Evolutionary conservation across 2,329 filamentous ascomycete species (phyloP).

Genomic region (Colletotrichum acutatum): DNA sequence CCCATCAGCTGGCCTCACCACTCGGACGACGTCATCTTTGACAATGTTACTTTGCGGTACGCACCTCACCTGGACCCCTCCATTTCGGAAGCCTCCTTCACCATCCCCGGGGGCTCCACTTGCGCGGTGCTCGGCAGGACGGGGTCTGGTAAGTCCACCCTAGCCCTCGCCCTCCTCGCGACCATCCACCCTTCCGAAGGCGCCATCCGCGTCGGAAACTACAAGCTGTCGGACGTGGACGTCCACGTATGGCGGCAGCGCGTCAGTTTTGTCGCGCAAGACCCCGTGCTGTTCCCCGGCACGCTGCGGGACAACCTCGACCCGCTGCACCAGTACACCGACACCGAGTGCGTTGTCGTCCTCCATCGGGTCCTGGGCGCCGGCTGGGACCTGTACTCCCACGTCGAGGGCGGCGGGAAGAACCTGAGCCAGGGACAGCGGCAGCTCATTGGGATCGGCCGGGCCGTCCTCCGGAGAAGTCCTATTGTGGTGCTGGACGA

Average conservation of each 20-base stretch:
- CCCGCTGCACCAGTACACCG: constrained; percentile 68
- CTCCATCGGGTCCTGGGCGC: constrained; percentile 69
- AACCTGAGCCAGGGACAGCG: constrained; percentile 72
- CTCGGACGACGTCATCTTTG: constrained; percentile 78
- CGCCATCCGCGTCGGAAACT: constrained; percentile 62
- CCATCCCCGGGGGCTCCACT: constrained; percentile 73
- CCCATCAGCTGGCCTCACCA: constrained; percentile 82
- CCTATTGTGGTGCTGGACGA: constrained; percentile 73
- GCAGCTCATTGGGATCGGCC: constrained; percentile 69
- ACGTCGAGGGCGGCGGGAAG: constrained; percentile 68
- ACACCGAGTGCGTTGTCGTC: constrained; percentile 60
- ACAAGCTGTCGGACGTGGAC: constrained; percentile 64
- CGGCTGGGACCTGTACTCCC: constrained; percentile 59
- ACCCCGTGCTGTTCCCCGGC: constrained; percentile 70
- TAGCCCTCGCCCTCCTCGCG: constrained; percentile 68
- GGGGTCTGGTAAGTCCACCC: constrained; percentile 87
- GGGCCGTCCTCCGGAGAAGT: constrained; percentile 69
- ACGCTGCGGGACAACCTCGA: constrained; percentile 75
- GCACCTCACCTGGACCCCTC: constrained; percentile 81
- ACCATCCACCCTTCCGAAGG: constrained; percentile 64
- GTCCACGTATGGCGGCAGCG: constrained; percentile 66
- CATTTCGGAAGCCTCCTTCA: constrained; percentile 74
- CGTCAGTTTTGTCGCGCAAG: constrained; percentile 72
- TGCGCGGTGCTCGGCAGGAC: constrained; percentile 83
- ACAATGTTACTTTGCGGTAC: constrained; percentile 82